phyloP scores from a whole-genome alignment of 177 flowering plant species.

The Vitis hybrid region DNA sequence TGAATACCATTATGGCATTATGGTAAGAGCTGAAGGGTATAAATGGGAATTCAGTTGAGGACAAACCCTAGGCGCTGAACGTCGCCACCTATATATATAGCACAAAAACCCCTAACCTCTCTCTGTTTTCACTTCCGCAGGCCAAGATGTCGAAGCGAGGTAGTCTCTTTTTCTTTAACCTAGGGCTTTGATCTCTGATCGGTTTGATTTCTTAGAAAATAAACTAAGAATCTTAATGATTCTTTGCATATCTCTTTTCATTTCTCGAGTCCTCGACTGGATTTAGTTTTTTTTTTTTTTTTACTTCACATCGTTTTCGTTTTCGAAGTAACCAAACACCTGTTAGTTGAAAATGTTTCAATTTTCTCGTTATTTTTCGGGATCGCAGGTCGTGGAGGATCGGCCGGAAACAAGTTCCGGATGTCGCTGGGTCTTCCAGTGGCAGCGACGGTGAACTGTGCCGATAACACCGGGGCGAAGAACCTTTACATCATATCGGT shows the following conservation, averaged over 20 bases:
- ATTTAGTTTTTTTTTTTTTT: too few relatives aligned
- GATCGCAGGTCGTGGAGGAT: constrained; percentile 73
- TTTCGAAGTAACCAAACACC: background rate
- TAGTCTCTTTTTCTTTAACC: constrained; percentile 8
- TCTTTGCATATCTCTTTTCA: background rate
- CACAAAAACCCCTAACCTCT: constrained; percentile 10
- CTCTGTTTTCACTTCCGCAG: constrained; percentile 10
- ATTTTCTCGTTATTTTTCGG: background rate
- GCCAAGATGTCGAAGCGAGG: constrained; percentile 69
- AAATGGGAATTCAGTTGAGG: background rate
- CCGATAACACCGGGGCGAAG: constrained; percentile 88
- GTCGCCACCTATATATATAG: constrained; percentile 5
- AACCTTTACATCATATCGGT: constrained; percentile 84
- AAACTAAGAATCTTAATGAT: background rate
- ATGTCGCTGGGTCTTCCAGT: constrained; percentile 94
- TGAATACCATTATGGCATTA: background rate
- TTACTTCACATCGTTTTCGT: background rate
- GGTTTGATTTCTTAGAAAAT: background rate
- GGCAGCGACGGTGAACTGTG: constrained; percentile 93
- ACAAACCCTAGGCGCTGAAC: constrained; percentile 16
- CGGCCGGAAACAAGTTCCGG: constrained; percentile 87
- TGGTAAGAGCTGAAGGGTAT: background rate
- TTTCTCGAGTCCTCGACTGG: background rate
- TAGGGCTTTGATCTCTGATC: background rate
- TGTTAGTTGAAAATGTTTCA: background rate